Base-by-base conservation (phyloP, 768 basidiomycete species). In the Collybia nuda region DNA sequence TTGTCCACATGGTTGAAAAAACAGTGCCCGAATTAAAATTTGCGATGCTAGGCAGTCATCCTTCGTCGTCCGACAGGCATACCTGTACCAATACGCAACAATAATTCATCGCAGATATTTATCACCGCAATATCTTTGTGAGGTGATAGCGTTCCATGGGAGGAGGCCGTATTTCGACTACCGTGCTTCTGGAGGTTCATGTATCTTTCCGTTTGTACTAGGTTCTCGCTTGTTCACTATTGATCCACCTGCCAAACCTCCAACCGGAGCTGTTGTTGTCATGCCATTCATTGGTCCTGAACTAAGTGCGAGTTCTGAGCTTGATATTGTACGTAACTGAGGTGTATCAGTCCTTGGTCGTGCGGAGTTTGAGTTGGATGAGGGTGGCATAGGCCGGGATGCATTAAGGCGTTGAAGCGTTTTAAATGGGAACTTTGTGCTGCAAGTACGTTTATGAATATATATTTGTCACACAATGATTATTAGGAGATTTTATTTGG, bases 401-500 rank as follows among this genome's bases (percentile, higher is more conserved):
- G 85, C 80, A 54, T 87, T 88, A 41, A 93, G 77, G 12, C 92
- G 85, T 66, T 89, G 87, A 7, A 96, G 79, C 2, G 91, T 91
- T 64, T 95, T 93, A 66, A 94, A 85, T 3, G 94, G 94, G 76
- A 98, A 98, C 66, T 94, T 94, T 21, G 94, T 95, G 58, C 92
- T 95, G 65, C 47, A 57, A 12, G 23, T 26, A 40, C 44, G 19
- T 39, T 40, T 26, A 44, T 36, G 42, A 52, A 42, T 40, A 45
- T 47, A 39, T 19, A 40, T 40, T 8, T 40, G 38, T 26, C 24
- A 26, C 24, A 7, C 7, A 26, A 26, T 26, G 24, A 26, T 26
- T 26, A 7, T 26, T 21, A 42, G 48, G 40, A 36, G 26, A 32
- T 38, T 53, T 41, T 24, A 52, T 32, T 32, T 43, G 47, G 39